Evolutionary conservation across 257 asterid genomes (phyloP).

Genomic region (Nicotiana sylvestris): DNA sequence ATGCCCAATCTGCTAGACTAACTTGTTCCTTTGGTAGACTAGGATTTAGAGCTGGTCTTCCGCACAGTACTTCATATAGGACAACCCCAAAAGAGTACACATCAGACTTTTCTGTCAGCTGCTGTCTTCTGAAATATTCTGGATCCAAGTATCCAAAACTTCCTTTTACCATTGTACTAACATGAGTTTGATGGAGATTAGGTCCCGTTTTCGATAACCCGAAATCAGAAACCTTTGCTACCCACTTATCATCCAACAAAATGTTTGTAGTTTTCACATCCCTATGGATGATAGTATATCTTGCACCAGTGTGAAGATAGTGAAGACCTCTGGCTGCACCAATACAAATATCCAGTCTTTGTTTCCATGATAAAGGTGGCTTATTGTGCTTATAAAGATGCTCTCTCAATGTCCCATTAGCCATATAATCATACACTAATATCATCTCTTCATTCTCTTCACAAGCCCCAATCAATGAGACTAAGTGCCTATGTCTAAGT

Average conservation of each 20-base stretch:
- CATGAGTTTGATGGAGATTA: constrained; percentile 42
- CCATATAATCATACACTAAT: constrained; percentile 79
- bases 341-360: constrained; percentile 61
- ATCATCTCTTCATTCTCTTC: constrained; percentile 75
- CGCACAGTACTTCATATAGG: constrained; percentile 58
- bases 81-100: constrained; percentile 79
- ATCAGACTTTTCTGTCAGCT: constrained; percentile 70
- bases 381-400: constrained; percentile 42
- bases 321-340: constrained; percentile 78
- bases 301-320: constrained; percentile 85
- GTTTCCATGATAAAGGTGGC: constrained; percentile 47
- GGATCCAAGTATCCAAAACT: constrained; percentile 84
- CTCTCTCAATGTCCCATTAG: constrained; percentile 70
- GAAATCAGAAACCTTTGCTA: constrained; percentile 77
- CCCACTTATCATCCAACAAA: constrained; percentile 57
- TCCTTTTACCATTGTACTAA: constrained; percentile 73
- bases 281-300: constrained; percentile 64
- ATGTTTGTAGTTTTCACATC: constrained; percentile 80
- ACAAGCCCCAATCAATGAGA: constrained; percentile 74
- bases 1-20: constrained; percentile 67
- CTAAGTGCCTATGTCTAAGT: constrained; percentile 71
- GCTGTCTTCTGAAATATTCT: constrained; percentile 67
- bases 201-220: constrained; percentile 71
- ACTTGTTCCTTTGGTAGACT: constrained; percentile 55
- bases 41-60: constrained; percentile 58